These are phyloP conservation scores for Plasmodium inui DNA, from an alignment of 169 alveolate species.

Conservation along the genomic window DNA sequence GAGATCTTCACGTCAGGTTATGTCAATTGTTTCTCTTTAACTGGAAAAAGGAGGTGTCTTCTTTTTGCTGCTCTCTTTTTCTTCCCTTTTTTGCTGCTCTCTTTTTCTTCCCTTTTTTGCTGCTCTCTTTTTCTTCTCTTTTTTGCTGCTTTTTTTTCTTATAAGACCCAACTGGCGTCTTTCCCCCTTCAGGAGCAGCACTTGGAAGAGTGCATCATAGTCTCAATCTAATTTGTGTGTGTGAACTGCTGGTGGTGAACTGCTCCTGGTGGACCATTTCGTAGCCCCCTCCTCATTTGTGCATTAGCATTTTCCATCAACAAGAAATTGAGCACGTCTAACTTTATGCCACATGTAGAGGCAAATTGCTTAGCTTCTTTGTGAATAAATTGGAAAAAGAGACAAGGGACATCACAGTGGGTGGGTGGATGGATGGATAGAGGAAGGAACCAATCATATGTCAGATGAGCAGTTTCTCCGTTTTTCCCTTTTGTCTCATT, in stretches of 20 bases:
- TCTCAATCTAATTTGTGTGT: background rate
- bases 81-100: background rate
- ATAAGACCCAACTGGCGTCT: background rate
- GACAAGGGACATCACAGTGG: background rate
- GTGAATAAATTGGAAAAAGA: background rate
- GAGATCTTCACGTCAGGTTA: background rate
- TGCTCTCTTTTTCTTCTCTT: background rate
- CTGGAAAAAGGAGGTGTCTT: background rate
- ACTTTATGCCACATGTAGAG: background rate
- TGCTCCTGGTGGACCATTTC: background rate
- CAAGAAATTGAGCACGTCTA: background rate
- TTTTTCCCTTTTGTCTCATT: background rate
- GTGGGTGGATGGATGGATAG: background rate
- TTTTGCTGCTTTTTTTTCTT: background rate
- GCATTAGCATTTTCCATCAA: background rate
- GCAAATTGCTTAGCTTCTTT: background rate
- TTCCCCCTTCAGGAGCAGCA: background rate
- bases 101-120: background rate
- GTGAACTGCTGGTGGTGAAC: background rate
- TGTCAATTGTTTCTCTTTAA: conserved; percentile 25
- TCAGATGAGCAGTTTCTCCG: background rate
- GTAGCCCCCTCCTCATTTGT: background rate
- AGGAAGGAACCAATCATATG: background rate
- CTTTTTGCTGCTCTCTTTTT: background rate
- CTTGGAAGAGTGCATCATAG: background rate